Base-by-base conservation (phyloP, 1,284 basidiomycete genomes). In the Apiotrichum sp. region DNA sequence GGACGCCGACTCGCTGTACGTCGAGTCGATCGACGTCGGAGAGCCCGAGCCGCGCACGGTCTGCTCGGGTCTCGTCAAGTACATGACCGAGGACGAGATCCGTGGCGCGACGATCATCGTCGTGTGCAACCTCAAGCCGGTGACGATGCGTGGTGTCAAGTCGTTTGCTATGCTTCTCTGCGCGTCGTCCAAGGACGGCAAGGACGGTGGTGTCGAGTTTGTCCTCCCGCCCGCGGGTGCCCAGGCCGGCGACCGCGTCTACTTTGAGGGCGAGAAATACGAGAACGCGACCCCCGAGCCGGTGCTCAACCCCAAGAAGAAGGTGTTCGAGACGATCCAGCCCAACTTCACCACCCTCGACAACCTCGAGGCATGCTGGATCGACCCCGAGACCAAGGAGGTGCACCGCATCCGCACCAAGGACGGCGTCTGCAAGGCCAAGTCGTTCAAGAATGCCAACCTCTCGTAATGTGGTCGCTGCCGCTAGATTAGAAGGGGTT, bases 121-220 rank as follows among this genome's bases (percentile, higher is more conserved):
- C 13, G 88, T 97, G 64, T 72, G 91, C 77, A 97, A 97, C 75
- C 78, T 98, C 59, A 97, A 98, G 76, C 93, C 93, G 5, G 93
- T 88, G 14, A 87, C 81, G 64, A 96, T 98, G 93, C 85, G 93
- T 56, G 93, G 93, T 4, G 84, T 97, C 63, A 96, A 95, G 79
- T 93, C 90, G 61, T 93, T 88, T 67, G 93, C 90, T 33, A 97
- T 98, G 93, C 87, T 98, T 36, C 85, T 98, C 62, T 89, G 86
- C 67, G 93, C 93, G 41, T 86, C 88, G 1, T 85, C 87, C 11
- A 87, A 86, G 72, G 89, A 89, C 11, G 91, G 91, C 41, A 93
- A 92, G 73, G 86, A 80, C 6, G 90, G 88, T n/a, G 90, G 89
- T 14, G 86, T 98, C 58, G 93, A 98, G 71, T 81, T 96, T 49